phyloP scores from a whole-genome alignment of 208 protist genomes.

The Strigomonas galati region DNA sequence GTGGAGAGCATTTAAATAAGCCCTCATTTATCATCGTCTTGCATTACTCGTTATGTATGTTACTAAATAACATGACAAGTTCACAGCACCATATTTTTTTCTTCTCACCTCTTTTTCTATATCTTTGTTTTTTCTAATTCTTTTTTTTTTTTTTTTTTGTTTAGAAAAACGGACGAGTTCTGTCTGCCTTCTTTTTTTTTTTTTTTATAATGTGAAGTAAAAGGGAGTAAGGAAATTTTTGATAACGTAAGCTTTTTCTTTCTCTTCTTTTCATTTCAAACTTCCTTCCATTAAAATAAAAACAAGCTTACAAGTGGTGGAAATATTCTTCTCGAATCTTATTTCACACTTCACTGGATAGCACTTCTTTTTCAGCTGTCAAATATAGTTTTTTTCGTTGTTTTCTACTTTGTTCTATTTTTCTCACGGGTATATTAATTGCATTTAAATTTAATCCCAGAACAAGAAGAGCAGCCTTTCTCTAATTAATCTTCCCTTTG shows the following conservation, averaged over 20 bases:
- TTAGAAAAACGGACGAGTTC: not conserved
- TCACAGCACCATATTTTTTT: not conserved
- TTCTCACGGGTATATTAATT: not conserved
- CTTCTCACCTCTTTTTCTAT: not conserved
- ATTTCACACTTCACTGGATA: too few relatives aligned
- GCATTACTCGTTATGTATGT: not conserved
- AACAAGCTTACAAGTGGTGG: not conserved
- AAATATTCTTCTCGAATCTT: constrained; percentile 5
- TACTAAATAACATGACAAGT: not conserved
- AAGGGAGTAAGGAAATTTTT: not conserved
- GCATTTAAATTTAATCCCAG: not conserved
- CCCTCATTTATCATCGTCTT: not conserved
- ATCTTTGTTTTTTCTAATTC: not conserved
- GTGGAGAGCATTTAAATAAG: not conserved
- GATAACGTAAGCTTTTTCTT: not conserved
- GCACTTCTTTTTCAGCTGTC: too few relatives aligned
- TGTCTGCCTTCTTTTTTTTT: not conserved
- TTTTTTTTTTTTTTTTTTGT: not conserved
- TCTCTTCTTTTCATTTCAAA: not conserved
- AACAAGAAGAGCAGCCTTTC: not conserved
- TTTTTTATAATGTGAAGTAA: not conserved
- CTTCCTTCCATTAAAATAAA: not conserved
- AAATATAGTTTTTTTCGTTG: not conserved
- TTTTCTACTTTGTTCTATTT: not conserved
- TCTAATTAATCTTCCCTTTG: not conserved